Conservation (phyloP, 2,329 filamentous ascomycete species). For the Parasarocladium wereldwijsianum region DNA sequence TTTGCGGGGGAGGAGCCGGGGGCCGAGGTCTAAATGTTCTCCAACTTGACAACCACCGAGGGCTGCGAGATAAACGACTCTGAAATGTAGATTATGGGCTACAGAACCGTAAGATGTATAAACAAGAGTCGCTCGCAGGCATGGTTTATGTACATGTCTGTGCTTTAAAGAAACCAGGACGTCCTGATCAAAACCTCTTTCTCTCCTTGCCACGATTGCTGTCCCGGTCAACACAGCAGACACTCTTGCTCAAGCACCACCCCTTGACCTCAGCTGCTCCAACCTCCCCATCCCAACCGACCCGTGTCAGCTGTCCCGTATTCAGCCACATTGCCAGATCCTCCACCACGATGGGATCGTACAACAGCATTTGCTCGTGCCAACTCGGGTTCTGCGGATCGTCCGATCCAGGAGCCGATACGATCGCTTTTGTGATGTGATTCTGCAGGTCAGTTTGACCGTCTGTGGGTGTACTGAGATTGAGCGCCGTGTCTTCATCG, state of each 20-base stretch:
- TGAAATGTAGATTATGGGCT: no score
- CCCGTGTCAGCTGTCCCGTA: conserved; percentile 44
- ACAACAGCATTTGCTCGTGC: conserved; percentile 88
- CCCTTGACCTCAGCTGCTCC: conserved; percentile 54
- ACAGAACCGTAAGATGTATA: no score
- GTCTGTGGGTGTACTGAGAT: conserved; percentile 20
- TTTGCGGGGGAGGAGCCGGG: no score
- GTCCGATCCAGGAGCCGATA: conserved; percentile 29
- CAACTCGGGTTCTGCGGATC: conserved; percentile 48
- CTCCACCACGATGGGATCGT: conserved; percentile 80
- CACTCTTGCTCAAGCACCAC: conserved; percentile 79
- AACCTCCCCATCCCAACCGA: conserved; percentile 52
- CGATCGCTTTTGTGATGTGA: conserved; percentile 41
- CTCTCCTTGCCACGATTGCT: conserved; percentile 36
- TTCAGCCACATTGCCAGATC: conserved; percentile 78
- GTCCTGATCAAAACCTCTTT: conserved; percentile 29
- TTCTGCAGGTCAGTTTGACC: conserved; percentile 31
- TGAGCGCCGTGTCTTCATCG: no score
- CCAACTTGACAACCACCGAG: no score
- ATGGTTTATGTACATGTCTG: no score
- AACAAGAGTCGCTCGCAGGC: no score
- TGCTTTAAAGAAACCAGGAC: neutral
- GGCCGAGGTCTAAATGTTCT: no score
- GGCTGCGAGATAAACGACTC: no score
- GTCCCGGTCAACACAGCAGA: conserved; percentile 68